Evolutionary conservation across 352 stramenopile genomes (phyloP).

Genomic region (Globisporangium lucens): DNA sequence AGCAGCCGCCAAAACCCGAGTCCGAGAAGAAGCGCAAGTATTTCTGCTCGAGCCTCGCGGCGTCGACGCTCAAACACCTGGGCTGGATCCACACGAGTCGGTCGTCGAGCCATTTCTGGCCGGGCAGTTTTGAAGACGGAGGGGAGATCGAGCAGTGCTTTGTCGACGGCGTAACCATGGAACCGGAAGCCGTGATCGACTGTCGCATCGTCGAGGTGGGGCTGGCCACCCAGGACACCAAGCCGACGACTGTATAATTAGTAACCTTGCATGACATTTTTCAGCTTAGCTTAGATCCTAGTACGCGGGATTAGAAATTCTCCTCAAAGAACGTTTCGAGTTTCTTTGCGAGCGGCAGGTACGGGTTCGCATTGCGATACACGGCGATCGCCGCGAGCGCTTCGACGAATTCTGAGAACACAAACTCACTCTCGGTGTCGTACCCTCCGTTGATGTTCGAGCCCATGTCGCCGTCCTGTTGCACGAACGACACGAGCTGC

Average conservation of each 20-base stretch:
- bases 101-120: conserved; percentile 79
- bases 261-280: background rate
- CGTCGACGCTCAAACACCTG: conserved; percentile 73
- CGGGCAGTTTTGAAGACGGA: conserved; percentile 77
- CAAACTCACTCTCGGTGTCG: conserved; percentile 69
- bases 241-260: conserved; percentile 7
- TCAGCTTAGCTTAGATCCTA: background rate
- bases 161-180: conserved; percentile 36
- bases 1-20: background rate
- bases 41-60: conserved; percentile 82
- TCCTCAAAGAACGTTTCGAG: conserved; percentile 76
- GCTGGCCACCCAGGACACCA: conserved; percentile 37
- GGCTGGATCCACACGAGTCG: conserved; percentile 71
- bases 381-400: conserved; percentile 66
- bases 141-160: conserved; percentile 68
- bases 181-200: conserved; percentile 66
- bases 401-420: conserved; percentile 80
- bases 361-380: conserved; percentile 77
- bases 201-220: conserved; percentile 83
- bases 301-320: conserved; percentile 40
- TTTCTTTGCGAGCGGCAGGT: conserved; percentile 71
- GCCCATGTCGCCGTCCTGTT: conserved; percentile 66
- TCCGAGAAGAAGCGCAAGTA: conserved; percentile 60
- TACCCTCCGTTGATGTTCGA: conserved; percentile 43
- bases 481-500: conserved; percentile 71